A percentile compares a stretch with the other conserved stretches of the same genome.
These are phyloP conservation scores for Alloteropsis angusta DNA, from an alignment of 202 grass and related monocot genomes.

Conservation along the genomic window DNA sequence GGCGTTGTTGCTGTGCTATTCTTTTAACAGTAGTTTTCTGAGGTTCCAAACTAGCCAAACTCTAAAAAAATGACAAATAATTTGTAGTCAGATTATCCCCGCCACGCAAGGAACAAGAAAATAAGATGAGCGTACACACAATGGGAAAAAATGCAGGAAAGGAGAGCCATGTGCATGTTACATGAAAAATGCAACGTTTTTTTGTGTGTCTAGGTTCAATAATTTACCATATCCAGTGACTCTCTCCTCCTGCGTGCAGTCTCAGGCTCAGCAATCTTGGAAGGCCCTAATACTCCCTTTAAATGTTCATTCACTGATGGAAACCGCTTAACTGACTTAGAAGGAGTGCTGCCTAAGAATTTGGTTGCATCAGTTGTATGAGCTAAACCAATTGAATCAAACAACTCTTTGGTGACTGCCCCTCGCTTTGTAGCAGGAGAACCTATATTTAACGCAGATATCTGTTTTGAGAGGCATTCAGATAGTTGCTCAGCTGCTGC, in stretches of 20 bases:
- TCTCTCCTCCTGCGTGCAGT: conserved; percentile 80
- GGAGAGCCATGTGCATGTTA: conserved; percentile 9
- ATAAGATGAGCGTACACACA: not conserved
- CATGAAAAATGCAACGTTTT: conserved; percentile 8
- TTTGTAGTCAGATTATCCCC: conserved; percentile 10
- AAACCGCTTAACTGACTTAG: conserved; percentile 47
- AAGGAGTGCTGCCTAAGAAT: conserved; percentile 31
- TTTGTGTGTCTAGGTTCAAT: not conserved
- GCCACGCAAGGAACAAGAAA: conserved; percentile 10
- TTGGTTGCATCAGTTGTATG: conserved; percentile 38
- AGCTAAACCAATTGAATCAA: conserved; percentile 82
- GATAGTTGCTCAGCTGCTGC: conserved; percentile 85
- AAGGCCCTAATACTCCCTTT: conserved; percentile 39
- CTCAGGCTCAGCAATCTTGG: conserved; percentile 52
- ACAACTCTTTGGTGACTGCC: conserved; percentile 60
- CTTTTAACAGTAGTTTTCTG: conserved; percentile 95
- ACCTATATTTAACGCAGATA: conserved; percentile 65
- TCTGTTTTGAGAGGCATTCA: conserved; percentile 79
- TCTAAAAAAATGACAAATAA: conserved; percentile 41
- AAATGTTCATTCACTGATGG: conserved; percentile 31
- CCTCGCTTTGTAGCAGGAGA: conserved; percentile 45
- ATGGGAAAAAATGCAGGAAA: not conserved
- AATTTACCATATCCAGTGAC: conserved; percentile 74
- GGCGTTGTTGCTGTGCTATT: conserved; percentile 51
- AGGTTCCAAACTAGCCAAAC: conserved; percentile 57